These are phyloP conservation scores for Clavispora carvajalis DNA, from an alignment of 805 yeast species.

Conservation along the genomic window DNA sequence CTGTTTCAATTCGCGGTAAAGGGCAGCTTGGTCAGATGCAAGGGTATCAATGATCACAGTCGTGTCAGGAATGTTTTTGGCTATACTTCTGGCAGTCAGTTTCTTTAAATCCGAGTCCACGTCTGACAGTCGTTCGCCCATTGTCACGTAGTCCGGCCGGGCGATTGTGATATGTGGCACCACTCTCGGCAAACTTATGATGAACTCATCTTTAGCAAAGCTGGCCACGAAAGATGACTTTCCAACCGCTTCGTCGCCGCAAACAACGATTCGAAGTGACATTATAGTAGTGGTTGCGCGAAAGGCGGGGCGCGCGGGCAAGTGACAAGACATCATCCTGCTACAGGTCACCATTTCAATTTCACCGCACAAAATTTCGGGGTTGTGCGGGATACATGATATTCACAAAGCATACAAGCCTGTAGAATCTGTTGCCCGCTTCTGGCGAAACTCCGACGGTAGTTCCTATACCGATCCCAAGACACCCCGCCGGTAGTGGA, in stretches of 20 bases:
- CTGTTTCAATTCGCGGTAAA: slow-evolving; percentile 70
- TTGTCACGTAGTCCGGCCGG: slow-evolving; percentile 48
- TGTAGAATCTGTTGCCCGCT: no score
- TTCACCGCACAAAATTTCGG: no score
- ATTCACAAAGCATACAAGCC: no score
- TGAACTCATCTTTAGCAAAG: slow-evolving; percentile 71
- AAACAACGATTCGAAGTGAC: slow-evolving; percentile 70
- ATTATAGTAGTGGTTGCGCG: neutral
- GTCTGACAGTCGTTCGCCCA: slow-evolving; percentile 6
- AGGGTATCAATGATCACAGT: slow-evolving; percentile 80
- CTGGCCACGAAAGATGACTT: slow-evolving; percentile 76
- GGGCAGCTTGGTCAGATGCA: slow-evolving; percentile 51
- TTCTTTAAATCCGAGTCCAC: slow-evolving; percentile 6
- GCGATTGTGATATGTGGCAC: slow-evolving; percentile 85
- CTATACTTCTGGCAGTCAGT: slow-evolving; percentile 10
- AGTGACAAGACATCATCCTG: neutral
- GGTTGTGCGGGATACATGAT: no score
- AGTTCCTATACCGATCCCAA: no score
- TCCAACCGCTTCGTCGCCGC: slow-evolving; percentile 94
- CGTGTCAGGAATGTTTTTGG: slow-evolving; percentile 35
- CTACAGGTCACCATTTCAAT: no score
- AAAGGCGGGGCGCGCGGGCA: neutral
- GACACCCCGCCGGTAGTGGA: neutral
- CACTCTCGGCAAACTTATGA: slow-evolving; percentile 66
- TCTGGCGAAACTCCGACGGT: no score